Percentiles rank a stretch among this genome's conserved stretches.
Evolutionary conservation across 148 eudicot genomes (phyloP).

Genomic region (Camellia granthamiana): DNA sequence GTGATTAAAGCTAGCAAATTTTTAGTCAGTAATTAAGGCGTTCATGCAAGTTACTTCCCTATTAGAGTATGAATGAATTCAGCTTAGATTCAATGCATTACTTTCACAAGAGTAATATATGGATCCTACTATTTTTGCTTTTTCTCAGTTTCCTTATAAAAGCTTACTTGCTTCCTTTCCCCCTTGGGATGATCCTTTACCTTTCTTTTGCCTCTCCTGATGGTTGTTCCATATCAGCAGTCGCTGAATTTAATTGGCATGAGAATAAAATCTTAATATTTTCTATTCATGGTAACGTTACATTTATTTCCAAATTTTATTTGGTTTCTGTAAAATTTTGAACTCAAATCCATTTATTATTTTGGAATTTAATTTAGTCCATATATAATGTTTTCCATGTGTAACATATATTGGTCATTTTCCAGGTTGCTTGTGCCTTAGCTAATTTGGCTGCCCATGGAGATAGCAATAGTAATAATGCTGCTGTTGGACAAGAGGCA

Average conservation of each 20-base stretch:
- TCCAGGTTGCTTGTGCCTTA: constrained; percentile 96
- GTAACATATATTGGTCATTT: constrained; percentile 11
- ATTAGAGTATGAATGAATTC: constrained; percentile 4
- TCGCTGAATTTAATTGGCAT: neutral
- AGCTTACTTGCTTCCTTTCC: neutral
- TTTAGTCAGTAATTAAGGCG: neutral
- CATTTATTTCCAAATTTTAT: neutral
- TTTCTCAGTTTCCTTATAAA: neutral
- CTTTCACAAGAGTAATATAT: neutral
- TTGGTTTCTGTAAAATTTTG: neutral
- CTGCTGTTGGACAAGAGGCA: constrained; percentile 93
- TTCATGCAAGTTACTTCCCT: constrained; percentile 1
- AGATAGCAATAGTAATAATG: constrained; percentile 86
- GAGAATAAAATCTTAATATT: neutral
- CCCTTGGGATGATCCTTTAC: neutral
- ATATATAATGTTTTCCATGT: neutral
- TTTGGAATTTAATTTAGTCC: neutral
- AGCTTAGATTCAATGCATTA: neutral
- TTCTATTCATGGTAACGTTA: neutral
- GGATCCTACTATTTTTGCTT: neutral
- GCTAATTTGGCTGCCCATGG: constrained; percentile 99
- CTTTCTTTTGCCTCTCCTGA: neutral
- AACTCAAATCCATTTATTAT: neutral
- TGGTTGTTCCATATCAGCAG: neutral
- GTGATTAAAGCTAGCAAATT: neutral